A percentile compares a stretch with the other conserved stretches of the same genome.
These are phyloP conservation scores for Dendrocalamus latiflorus DNA, from an alignment of 202 grass and related monocot species.

Conservation along the genomic window DNA sequence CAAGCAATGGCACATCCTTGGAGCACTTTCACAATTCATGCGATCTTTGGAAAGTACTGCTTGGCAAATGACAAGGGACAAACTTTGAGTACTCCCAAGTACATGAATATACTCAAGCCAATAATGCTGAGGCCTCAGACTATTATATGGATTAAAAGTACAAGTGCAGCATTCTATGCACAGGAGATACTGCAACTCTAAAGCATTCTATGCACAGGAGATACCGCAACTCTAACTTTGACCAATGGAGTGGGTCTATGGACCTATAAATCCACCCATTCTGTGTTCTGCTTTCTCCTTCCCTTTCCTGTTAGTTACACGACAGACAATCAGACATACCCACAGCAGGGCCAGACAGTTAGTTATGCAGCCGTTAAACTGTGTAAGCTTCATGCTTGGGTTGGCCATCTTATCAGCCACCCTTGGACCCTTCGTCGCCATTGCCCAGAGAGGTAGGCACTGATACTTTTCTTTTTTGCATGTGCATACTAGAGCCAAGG, in stretches of 20 bases:
- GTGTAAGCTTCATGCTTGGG: slow-evolving; percentile 31
- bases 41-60: slow-evolving; percentile 34
- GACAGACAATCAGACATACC: slow-evolving; percentile 46
- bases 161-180: slow-evolving; percentile 24
- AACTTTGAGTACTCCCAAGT: slow-evolving; percentile 31
- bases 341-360: slow-evolving; percentile 3
- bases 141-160: slow-evolving; percentile 37
- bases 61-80: slow-evolving; percentile 34
- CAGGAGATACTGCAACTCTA: slow-evolving; percentile 27
- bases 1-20: slow-evolving; percentile 33
- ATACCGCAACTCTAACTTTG: slow-evolving; percentile 1
- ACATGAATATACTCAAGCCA: slow-evolving; percentile 37
- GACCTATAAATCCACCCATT: slow-evolving; percentile 29
- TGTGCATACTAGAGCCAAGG: neutral
- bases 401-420: slow-evolving; percentile 25
- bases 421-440: slow-evolving; percentile 25
- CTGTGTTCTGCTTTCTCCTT: slow-evolving; percentile 23
- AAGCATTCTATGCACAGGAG: neutral
- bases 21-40: slow-evolving; percentile 20
- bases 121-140: slow-evolving; percentile 11
- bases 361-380: slow-evolving; percentile 49
- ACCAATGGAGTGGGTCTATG: slow-evolving; percentile 25
- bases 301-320: slow-evolving; percentile 24
- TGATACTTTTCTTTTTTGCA: neutral
- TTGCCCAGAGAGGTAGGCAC: slow-evolving; percentile 43